phyloP scores from a whole-genome alignment of 2,329 filamentous ascomycete genomes.

The Sporothrix protearum region DNA sequence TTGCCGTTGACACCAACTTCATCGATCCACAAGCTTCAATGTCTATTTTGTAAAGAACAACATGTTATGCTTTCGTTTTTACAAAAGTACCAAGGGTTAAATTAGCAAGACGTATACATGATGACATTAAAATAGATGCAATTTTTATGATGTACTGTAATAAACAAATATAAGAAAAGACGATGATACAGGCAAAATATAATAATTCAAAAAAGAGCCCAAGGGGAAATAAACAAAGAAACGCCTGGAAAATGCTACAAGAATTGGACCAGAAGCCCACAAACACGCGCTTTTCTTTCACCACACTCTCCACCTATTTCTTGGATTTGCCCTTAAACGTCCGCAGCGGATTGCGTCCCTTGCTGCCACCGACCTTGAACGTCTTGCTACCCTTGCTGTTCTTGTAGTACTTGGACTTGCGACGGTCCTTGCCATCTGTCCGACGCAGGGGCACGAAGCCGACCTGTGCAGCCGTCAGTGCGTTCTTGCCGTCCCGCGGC shows the following conservation, averaged over 20 bases:
- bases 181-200: neutral
- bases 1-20: neutral
- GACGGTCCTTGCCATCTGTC: slow-evolving; percentile 49
- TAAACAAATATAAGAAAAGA: neutral
- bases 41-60: neutral
- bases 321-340: slow-evolving; percentile 27
- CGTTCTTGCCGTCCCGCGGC: slow-evolving; percentile 70
- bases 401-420: slow-evolving; percentile 47
- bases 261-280: neutral
- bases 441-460: slow-evolving; percentile 72
- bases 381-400: slow-evolving; percentile 46
- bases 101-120: neutral
- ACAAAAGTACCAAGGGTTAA: too few relatives aligned
- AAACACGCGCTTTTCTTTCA: neutral
- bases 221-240: neutral
- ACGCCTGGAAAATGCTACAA: slow-evolving; percentile 13
- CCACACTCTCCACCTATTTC: neutral
- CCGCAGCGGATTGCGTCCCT: slow-evolving; percentile 27
- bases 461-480: slow-evolving; percentile 60
- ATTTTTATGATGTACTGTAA: neutral
- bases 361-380: slow-evolving; percentile 18
- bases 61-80: too few relatives aligned
- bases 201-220: neutral
- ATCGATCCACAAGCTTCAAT: neutral
- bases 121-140: neutral